Conservation (phyloP, 345 rosid species). For the Leavenworthia alabamica region DNA sequence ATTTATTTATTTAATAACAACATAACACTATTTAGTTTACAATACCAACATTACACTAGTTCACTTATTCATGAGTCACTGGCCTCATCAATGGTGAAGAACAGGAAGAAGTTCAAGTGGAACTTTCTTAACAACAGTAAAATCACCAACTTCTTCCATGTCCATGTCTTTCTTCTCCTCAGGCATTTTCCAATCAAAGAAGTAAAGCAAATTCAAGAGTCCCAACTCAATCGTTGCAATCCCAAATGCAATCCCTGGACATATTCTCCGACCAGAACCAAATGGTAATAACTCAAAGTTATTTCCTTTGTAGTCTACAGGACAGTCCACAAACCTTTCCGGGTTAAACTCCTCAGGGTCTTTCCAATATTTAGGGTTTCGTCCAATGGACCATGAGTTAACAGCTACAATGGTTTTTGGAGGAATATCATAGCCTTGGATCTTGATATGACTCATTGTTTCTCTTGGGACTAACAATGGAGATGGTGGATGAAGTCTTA, state of each 20-base stretch:
- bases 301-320: constrained; percentile 15
- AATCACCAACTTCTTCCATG: constrained; percentile 12
- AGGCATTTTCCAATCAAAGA: constrained; percentile 8
- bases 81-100: neutral
- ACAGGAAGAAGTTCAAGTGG: constrained; percentile 7
- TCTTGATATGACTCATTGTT: constrained; percentile 32
- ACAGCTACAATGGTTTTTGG: neutral
- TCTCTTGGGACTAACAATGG: constrained; percentile 45
- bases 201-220: constrained; percentile 16
- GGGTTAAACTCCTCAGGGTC: too few species aligned
- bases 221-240: constrained; percentile 7
- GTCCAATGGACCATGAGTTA: too few species aligned
- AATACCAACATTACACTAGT: neutral
- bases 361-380: too few species aligned
- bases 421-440: constrained; percentile 10
- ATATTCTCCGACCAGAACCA: constrained; percentile 19
- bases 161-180: neutral
- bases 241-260: constrained; percentile 23
- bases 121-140: neutral
- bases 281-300: constrained; percentile 13
- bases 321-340: neutral
- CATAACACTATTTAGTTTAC: neutral
- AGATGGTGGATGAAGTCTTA: constrained; percentile 37
- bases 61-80: neutral
- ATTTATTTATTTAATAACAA: neutral